Evolutionary conservation across 2,329 filamentous ascomycete species (phyloP), one percentile per base, ranked within the genome.

Genomic region (Blastomyces parvus): DNA sequence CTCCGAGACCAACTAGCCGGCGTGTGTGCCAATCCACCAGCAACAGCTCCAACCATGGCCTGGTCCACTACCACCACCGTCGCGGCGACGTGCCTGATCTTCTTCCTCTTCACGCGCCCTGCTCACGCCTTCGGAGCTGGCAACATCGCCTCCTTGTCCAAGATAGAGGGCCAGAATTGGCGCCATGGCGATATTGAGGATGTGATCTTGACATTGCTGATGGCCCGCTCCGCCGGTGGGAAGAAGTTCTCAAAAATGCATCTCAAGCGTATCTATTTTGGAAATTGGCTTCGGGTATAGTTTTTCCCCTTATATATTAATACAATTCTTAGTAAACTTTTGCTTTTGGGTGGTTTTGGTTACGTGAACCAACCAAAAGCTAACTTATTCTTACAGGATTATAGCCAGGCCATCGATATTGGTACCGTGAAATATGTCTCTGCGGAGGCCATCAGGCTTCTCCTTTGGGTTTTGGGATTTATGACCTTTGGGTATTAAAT

Each of bases 131-230:
- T 96, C 73, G 91, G 91, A 68, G 91, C 91, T 70, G 91, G 91
- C 66, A 95, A 95, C 76, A 94, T 96, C 74, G 90, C 89, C 52
- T 86, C 88, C 64, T 83, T 90, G 65, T 88, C 90, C 72, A 88
- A 87, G 73, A 82, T 95, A 61, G 90, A 94, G 75, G 91, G 90
- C 67, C 83, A 90, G 74, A 95, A 95, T 75, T 96, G 88, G 88
- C 88, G 89, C 68, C 89, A 93, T 83, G 89, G 89, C 71, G 92
- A 97, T 76, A 95, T 97, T 71, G 92, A 96, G 80, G 92, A 97
- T 80, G 88, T 88, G 42, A 85, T 96, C 62, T 84, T 96, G 64
- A 86, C 84, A 65, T 81, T 96, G 36, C 77, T 86, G 57, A 84
- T 88, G 73, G 84, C 86, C 53, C 81, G 83, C 65, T 81, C 82